Percentiles rank a stretch among this genome's conserved stretches.
These are phyloP conservation scores for Cotoneaster glaucophyllus DNA, from an alignment of 306 rosid genomes.

Conservation along the genomic window DNA sequence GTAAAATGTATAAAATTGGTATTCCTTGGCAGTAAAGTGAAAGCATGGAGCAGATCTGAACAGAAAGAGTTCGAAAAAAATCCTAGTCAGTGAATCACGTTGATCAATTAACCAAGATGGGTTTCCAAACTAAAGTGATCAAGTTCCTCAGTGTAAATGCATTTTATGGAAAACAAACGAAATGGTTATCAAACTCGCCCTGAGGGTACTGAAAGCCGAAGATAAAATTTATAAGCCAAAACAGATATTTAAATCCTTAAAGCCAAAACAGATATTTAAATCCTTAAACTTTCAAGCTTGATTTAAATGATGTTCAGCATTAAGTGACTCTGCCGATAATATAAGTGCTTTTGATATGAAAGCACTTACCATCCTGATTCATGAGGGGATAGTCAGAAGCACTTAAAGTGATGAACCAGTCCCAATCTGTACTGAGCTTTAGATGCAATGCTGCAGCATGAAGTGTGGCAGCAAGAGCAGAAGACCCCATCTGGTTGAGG, in stretches of 20 bases:
- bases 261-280: too few species aligned
- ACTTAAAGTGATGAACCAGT: conserved; percentile 62
- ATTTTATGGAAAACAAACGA: neutral
- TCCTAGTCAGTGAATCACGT: neutral
- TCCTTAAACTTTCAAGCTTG: too few species aligned
- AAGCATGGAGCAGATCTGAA: conserved; percentile 69
- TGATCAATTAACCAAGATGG: neutral
- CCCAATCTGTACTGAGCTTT: conserved; percentile 56
- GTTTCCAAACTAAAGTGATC: neutral
- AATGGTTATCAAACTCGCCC: neutral
- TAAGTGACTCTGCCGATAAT: neutral
- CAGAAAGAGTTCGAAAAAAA: neutral
- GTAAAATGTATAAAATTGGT: conserved; percentile 58
- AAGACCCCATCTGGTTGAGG: conserved; percentile 56
- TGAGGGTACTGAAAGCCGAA: neutral
- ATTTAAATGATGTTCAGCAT: neutral
- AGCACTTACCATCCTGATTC: conserved; percentile 59
- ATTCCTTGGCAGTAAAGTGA: conserved; percentile 47
- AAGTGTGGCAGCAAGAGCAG: conserved; percentile 58
- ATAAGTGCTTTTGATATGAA: neutral
- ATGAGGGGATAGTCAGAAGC: conserved; percentile 70
- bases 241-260: too few species aligned
- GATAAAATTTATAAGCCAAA: too few species aligned
- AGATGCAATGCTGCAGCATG: conserved; percentile 71
- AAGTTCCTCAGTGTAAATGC: neutral